Evolutionary conservation across 2,329 filamentous ascomycete genomes (phyloP).

Genomic region (Cryphonectria carpinicola): DNA sequence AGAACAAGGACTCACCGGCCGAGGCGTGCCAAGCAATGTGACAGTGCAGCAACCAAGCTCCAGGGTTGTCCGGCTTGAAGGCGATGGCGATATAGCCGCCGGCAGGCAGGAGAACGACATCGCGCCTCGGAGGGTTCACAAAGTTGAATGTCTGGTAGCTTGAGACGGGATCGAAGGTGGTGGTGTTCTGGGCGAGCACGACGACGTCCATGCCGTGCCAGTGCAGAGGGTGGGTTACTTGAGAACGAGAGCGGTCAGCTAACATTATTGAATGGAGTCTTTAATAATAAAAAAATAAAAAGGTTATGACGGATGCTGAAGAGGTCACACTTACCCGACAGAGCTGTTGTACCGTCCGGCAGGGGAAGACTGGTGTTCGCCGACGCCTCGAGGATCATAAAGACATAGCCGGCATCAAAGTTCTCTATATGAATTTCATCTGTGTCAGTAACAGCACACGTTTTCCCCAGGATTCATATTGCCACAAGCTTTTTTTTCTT

Average conservation of each 20-base stretch:
- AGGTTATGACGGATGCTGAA: not conserved
- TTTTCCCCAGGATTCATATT: too few species aligned
- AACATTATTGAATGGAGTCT: too few species aligned
- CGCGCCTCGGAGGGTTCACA: conserved; percentile 43
- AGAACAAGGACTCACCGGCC: conserved; percentile 15
- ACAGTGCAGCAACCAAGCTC: conserved; percentile 48
- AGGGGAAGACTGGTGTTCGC: conserved; percentile 13
- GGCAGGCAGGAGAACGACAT: conserved; percentile 42
- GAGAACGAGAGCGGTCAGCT: not conserved
- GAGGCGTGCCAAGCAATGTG: conserved; percentile 50
- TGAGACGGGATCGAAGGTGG: conserved; percentile 27
- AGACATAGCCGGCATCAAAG: conserved; percentile 23
- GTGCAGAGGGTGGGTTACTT: conserved; percentile 30
- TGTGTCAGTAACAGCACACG: not conserved
- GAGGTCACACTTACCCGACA: conserved; percentile 13
- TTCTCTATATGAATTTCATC: conserved; percentile 6
- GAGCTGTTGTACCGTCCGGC: conserved; percentile 4
- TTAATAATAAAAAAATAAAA: not conserved
- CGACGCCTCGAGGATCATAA: conserved; percentile 27
- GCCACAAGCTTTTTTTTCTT: too few species aligned
- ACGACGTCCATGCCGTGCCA: conserved; percentile 39
- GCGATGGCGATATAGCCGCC: conserved; percentile 43
- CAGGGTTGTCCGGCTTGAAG: conserved; percentile 46
- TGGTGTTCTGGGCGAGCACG: conserved; percentile 35
- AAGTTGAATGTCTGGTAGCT: conserved; percentile 34